A percentile compares a stretch with the other conserved stretches of the same genome.
Evolutionary conservation across 495 filamentous ascomycete genomes (phyloP).

Genomic region (Penicillium antarcticum): DNA sequence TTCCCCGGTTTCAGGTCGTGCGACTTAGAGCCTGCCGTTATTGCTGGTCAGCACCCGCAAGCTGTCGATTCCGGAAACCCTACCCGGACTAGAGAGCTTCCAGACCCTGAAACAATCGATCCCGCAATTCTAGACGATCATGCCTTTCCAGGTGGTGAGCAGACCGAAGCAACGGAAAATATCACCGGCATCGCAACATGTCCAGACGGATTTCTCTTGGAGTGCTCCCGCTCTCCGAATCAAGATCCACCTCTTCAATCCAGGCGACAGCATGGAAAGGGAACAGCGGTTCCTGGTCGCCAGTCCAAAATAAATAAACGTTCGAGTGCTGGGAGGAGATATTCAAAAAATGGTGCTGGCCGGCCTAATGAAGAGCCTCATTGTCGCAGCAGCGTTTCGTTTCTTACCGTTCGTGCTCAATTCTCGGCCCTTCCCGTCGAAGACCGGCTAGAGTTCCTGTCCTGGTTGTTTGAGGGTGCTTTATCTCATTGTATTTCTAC

Average conservation of each 20-base stretch:
- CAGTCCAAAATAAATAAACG: constrained; percentile 1
- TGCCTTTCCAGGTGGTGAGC: not conserved
- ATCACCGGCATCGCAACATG: not conserved
- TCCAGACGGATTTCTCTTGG: not conserved
- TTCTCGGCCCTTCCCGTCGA: constrained; percentile 11
- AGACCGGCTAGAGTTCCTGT: constrained; percentile 13
- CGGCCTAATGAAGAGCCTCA: not conserved
- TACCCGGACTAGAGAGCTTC: not conserved
- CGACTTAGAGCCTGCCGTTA: not conserved
- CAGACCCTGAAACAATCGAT: not conserved
- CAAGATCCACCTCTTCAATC: not conserved
- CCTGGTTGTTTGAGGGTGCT: not conserved
- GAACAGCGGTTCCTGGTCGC: not conserved
- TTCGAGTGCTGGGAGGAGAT: not conserved
- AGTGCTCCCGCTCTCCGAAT: not conserved
- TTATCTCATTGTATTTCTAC: not conserved
- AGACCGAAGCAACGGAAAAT: not conserved
- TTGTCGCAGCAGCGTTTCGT: not conserved
- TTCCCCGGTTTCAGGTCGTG: not conserved
- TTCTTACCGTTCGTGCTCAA: constrained; percentile 6
- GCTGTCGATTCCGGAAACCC: constrained; percentile 1
- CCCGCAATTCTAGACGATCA: constrained; percentile 1
- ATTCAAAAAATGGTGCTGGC: not conserved
- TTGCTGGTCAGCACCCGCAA: not conserved
- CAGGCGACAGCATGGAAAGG: not conserved